These are phyloP conservation scores for Puccinellia tenuiflora DNA, from an alignment of 176 grass and related monocot species.

Conservation along the genomic window DNA sequence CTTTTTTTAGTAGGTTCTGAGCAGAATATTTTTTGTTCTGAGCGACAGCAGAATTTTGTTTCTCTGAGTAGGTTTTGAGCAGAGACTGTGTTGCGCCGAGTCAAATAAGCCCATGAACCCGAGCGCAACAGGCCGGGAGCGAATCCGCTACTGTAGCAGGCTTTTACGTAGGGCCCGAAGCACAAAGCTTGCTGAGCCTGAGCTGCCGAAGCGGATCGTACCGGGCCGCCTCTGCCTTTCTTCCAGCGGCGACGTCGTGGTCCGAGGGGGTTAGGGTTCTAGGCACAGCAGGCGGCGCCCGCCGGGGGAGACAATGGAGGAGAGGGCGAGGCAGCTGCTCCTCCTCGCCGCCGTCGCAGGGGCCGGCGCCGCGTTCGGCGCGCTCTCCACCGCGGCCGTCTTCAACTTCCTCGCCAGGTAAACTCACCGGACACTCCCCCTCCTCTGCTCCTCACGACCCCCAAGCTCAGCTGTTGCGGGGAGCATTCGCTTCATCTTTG, in stretches of 20 bases:
- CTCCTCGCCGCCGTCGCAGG: slow-evolving; percentile 45
- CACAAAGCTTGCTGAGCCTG: too few species aligned
- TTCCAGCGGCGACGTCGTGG: neutral
- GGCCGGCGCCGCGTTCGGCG: slow-evolving; percentile 44
- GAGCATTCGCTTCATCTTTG: neutral
- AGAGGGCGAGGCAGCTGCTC: slow-evolving; percentile 56
- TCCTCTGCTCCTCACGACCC: neutral
- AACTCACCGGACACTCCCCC: neutral
- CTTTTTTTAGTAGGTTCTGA: too few species aligned
- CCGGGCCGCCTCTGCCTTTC: neutral
- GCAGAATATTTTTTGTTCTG: too few species aligned
- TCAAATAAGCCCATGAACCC: too few species aligned
- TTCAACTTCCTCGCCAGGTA: slow-evolving; percentile 51
- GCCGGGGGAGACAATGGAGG: slow-evolving; percentile 30
- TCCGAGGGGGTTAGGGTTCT: slow-evolving; percentile 29
- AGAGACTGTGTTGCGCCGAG: too few species aligned
- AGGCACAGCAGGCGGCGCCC: neutral
- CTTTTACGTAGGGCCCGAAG: too few species aligned
- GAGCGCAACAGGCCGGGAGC: too few species aligned
- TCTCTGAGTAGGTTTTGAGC: too few species aligned
- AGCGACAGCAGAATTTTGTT: too few species aligned
- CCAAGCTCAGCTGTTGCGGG: neutral
- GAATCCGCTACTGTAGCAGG: too few species aligned
- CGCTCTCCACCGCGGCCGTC: slow-evolving; percentile 42
- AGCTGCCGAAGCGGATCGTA: neutral